phyloP scores from a whole-genome alignment of 148 eudicot species.

The Arctostaphylos glauca region DNA sequence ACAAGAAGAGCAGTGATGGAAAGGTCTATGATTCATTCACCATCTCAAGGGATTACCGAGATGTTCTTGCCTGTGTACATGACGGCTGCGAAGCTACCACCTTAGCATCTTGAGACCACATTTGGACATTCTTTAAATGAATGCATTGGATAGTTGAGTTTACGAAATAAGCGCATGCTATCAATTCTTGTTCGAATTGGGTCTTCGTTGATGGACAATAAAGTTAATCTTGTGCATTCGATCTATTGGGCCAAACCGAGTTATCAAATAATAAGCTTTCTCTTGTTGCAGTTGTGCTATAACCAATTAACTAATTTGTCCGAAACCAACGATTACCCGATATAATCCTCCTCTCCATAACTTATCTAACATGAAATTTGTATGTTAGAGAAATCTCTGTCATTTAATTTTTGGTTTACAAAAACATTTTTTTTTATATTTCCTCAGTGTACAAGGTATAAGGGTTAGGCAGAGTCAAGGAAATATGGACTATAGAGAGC shows the following conservation, averaged over 20 bases:
- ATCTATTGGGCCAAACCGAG: no score
- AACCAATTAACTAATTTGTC: not conserved
- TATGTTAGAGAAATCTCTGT: not conserved
- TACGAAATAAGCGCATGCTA: not conserved
- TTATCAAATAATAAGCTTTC: not conserved
- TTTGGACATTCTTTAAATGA: not conserved
- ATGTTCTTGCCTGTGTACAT: conserved; percentile 70
- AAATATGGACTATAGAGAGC: conserved; percentile 34
- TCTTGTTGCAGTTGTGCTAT: not conserved
- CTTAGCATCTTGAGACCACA: conserved; percentile 36
- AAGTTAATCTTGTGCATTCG: no score
- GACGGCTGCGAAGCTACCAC: conserved; percentile 63
- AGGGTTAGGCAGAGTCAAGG: conserved; percentile 41
- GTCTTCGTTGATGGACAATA: no score
- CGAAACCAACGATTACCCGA: no score
- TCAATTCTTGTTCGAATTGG: no score
- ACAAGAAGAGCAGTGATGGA: conserved; percentile 87
- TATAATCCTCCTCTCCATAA: no score
- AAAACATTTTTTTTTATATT: conserved; percentile 13
- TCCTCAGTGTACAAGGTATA: conserved; percentile 48
- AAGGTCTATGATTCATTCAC: conserved; percentile 83
- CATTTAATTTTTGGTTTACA: conserved; percentile 5
- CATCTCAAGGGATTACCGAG: conserved; percentile 75
- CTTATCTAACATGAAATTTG: not conserved
- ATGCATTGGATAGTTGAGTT: not conserved